phyloP scores from a whole-genome alignment of 225 moss, liverwort and hornwort species.

The Marchantia polymorpha region DNA sequence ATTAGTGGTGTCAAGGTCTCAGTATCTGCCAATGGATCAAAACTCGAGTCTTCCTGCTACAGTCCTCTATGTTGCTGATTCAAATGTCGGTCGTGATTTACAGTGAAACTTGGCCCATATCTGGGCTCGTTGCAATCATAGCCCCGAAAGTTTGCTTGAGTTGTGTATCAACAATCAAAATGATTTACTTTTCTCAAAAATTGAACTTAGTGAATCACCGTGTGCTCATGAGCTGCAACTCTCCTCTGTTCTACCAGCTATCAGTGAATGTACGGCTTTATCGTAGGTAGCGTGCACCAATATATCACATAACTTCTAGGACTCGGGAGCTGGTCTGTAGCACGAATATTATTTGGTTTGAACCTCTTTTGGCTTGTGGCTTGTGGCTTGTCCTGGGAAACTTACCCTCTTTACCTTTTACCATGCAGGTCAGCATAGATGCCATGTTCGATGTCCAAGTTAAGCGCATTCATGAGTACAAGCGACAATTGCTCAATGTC shows the following conservation, averaged over 20 bases:
- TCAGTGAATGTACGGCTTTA: too few species aligned
- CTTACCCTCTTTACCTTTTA: not conserved
- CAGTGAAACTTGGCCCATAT: not conserved
- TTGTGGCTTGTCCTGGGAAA: not conserved
- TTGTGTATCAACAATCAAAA: too few species aligned
- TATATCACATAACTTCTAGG: too few species aligned
- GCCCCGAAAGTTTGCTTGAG: not conserved
- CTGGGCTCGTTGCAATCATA: not conserved
- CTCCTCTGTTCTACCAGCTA: too few species aligned
- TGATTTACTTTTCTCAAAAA: too few species aligned
- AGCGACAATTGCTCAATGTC: constrained; percentile 70
- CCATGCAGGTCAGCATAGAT: constrained; percentile 76
- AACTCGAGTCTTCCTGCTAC: not conserved
- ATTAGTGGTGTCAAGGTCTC: constrained; percentile 83
- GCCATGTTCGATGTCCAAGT: constrained; percentile 97
- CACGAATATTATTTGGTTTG: not conserved
- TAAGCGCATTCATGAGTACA: constrained; percentile 77
- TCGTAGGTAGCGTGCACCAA: too few species aligned
- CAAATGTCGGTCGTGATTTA: not conserved
- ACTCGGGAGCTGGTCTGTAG: too few species aligned
- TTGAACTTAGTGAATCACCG: too few species aligned
- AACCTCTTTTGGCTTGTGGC: not conserved
- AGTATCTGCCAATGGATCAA: not conserved
- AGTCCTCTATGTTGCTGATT: not conserved
- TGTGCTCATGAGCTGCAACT: too few species aligned